Percentiles rank a stretch among this genome's conserved stretches.
Evolutionary conservation across 306 rosid species (phyloP).

Genomic region (Quercus glauca): DNA sequence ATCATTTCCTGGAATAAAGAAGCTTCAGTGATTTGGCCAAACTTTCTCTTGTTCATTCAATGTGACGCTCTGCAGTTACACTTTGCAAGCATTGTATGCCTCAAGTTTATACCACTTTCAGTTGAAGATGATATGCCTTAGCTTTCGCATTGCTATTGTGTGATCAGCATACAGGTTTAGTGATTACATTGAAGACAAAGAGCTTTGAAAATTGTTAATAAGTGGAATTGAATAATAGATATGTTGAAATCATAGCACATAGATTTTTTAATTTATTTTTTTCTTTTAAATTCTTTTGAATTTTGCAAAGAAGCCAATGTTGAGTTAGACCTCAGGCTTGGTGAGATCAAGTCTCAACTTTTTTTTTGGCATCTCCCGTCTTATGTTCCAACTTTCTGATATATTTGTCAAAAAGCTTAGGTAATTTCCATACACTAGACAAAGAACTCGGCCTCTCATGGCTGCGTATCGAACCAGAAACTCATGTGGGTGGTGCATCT

Average conservation of each 20-base stretch:
- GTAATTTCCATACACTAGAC: too few species aligned
- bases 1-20: constrained; percentile 86
- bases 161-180: background rate
- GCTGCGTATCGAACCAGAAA: too few species aligned
- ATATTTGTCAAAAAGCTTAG: too few species aligned
- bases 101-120: background rate
- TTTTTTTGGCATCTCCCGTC: too few species aligned
- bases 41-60: background rate
- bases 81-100: background rate
- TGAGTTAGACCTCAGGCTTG: background rate
- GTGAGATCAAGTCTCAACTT: too few species aligned
- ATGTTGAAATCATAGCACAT: background rate
- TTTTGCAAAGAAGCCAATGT: background rate
- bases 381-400: too few species aligned
- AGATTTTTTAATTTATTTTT: background rate
- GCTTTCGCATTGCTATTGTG: background rate
- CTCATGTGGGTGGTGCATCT: too few species aligned
- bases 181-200: background rate
- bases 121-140: background rate
- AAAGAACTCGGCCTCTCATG: too few species aligned
- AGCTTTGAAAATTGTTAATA: background rate
- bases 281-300: background rate
- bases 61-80: background rate
- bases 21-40: constrained; percentile 47
- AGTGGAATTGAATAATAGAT: background rate